Evolutionary conservation across 148 eudicot species (phyloP), one percentile per base, ranked within the genome.

Genomic region (Persicaria tinctoria): DNA sequence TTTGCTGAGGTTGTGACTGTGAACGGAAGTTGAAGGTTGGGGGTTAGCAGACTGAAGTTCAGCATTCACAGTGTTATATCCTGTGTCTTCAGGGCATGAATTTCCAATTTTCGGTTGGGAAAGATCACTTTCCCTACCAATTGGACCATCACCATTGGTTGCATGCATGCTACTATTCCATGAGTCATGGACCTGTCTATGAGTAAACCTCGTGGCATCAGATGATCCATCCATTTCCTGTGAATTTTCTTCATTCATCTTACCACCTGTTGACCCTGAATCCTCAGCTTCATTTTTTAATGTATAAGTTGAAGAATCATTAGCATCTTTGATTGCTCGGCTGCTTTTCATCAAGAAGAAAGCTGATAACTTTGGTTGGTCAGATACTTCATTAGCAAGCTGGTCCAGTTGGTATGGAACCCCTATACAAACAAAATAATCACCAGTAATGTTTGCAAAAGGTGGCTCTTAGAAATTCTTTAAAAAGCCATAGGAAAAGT

Each of bases 361-460:
- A 50, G 85, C 82, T 60, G 93, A 86, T 81, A 94, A 73, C 82
- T 89, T 94, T 50, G 97, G 89, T 86, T 94, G 98, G 77, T 79
- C 88, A 60, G 76, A 62, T 69, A 83, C 79, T 78, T 83, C 87
- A 77, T 77, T 75, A 57, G 78, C 84, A 79, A 94, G 81, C 83
- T 94, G 98, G 75, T 90, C 93, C 59, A 94, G 96, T 75, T 89
- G 92, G 79, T 94, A 94, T 45, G 97, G 91, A 62, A 83, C 56
- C 97, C 98, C 98, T 94, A 73, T 4, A 78, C 69, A 77, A 63
- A 8, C 54, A 11, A 81, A 63, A 51, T 74, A 44, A 66, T 41
- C 18, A 41, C 70, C 70, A 66, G 6, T 41, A 38, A 44, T 44
- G 47, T 38, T 14, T 41, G 48, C 70, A 66, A 8, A 38, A 44